phyloP scores from a whole-genome alignment of 768 basidiomycete species.

The Exidia glandulosa region DNA sequence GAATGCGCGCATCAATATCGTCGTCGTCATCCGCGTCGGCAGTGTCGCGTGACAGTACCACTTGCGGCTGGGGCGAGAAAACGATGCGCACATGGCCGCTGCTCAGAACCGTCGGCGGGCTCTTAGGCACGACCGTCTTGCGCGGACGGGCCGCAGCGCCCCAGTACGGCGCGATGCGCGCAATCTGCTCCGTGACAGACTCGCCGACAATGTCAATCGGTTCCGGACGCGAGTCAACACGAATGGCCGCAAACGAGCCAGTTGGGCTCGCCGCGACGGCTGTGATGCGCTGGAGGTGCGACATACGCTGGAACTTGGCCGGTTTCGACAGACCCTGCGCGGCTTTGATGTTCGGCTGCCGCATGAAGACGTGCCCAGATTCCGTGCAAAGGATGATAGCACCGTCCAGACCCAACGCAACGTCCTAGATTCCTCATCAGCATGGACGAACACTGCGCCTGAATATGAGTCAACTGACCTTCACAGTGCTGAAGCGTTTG shows the following conservation, averaged over 20 bases:
- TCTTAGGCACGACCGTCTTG: background rate
- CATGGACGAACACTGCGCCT: background rate
- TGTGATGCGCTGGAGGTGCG: slow-evolving; percentile 74
- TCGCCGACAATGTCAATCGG: slow-evolving; percentile 46
- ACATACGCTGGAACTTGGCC: slow-evolving; percentile 67
- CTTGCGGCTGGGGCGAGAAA: slow-evolving; percentile 16
- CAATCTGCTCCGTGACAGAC: slow-evolving; percentile 54
- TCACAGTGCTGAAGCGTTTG: slow-evolving; percentile 77
- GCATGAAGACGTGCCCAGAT: slow-evolving; percentile 88
- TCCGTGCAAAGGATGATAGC: slow-evolving; percentile 86
- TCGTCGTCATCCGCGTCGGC: slow-evolving; percentile 23
- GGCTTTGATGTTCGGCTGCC: slow-evolving; percentile 36
- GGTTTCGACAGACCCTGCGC: slow-evolving; percentile 9
- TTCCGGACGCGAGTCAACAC: slow-evolving; percentile 54
- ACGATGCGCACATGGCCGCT: slow-evolving; percentile 10
- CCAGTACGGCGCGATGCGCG: slow-evolving; percentile 53
- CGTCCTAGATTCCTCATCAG: slow-evolving; percentile 41
- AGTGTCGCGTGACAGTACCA: slow-evolving; percentile 4
- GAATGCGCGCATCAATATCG: slow-evolving; percentile 25
- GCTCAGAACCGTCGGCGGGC: slow-evolving; percentile 2
- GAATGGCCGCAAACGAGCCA: slow-evolving; percentile 80
- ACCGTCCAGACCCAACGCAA: slow-evolving; percentile 80
- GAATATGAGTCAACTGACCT: slow-evolving; percentile 27
- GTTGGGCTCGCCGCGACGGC: slow-evolving; percentile 77
- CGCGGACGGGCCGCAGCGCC: background rate